Evolutionary conservation across 2,329 filamentous ascomycete genomes (phyloP).

Genomic region (Orbilia javanica): DNA sequence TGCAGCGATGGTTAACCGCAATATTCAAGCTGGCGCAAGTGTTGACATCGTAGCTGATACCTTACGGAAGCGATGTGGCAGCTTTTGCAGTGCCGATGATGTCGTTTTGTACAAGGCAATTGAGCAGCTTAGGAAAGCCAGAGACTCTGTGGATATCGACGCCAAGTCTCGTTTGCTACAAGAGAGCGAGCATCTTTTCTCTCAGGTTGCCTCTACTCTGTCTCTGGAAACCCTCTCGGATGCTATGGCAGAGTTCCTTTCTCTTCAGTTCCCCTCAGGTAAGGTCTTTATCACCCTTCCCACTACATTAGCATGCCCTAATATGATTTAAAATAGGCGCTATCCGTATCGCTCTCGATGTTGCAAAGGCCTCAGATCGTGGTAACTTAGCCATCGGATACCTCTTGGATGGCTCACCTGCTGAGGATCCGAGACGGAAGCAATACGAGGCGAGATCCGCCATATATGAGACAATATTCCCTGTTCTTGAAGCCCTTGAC

Average conservation of each 20-base stretch:
- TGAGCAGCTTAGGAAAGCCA: conserved; percentile 90
- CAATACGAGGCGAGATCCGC: conserved; percentile 78
- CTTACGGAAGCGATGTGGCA: conserved; percentile 90
- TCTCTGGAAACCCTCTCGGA: conserved; percentile 82
- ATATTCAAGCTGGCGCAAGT: conserved; percentile 95
- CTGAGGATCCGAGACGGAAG: conserved; percentile 76
- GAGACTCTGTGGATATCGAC: conserved; percentile 80
- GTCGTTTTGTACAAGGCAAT: conserved; percentile 99
- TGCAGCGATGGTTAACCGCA: conserved; percentile 97
- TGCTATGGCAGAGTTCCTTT: conserved; percentile 82
- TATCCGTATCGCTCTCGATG: conserved; percentile 85
- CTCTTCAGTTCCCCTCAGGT: conserved; percentile 75
- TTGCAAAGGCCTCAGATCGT: conserved; percentile 86
- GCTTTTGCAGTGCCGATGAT: conserved; percentile 97
- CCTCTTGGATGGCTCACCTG: conserved; percentile 84
- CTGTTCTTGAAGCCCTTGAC: conserved; percentile 83
- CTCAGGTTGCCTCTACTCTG: conserved; percentile 86
- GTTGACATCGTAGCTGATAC: conserved; percentile 97
- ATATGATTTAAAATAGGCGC: conserved; percentile 72
- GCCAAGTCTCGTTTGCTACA: conserved; percentile 82
- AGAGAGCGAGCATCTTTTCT: conserved; percentile 88
- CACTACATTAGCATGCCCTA: background rate
- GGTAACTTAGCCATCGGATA: conserved; percentile 87
- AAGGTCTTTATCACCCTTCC: background rate
- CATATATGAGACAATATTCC: conserved; percentile 89